Evolutionary conservation across 31 red algal species (phyloP).

Genomic region (Bonnemaisonia californica): DNA sequence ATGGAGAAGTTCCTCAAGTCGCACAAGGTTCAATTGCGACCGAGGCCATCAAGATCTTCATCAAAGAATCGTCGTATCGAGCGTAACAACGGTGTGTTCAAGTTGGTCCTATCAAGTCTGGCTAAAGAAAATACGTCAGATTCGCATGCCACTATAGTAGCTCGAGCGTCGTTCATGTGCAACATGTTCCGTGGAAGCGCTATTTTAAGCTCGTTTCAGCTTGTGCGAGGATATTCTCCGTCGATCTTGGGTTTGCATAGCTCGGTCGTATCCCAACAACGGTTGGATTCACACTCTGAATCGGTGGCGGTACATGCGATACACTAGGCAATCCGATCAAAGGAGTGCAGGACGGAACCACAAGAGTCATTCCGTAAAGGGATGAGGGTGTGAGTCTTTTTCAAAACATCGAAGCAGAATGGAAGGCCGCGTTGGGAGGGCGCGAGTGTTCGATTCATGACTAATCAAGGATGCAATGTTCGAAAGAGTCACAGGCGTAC

Average conservation of each 20-base stretch:
- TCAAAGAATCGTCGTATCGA: conserved; percentile 11
- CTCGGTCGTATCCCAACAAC: not conserved
- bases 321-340: not conserved
- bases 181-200: conserved; percentile 7
- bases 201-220: not conserved
- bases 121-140: not conserved
- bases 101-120: not conserved
- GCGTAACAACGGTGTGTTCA: conserved; percentile 15
- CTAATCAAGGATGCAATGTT: conserved; percentile 1
- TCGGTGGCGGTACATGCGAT: not conserved
- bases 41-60: conserved; percentile 18
- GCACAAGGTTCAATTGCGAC: not conserved
- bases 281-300: not conserved
- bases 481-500: conserved; percentile 2
- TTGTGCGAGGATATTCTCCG: not conserved
- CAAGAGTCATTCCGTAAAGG: not conserved
- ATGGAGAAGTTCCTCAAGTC: conserved; percentile 17
- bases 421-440: not conserved
- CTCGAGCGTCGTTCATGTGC: conserved; percentile 7
- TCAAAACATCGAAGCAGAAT: not conserved
- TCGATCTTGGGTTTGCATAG: not conserved
- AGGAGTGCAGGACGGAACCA: no score
- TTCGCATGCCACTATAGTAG: not conserved
- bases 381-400: not conserved
- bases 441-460: conserved; percentile 1